A percentile compares a stretch with the other conserved stretches of the same genome.
Evolutionary conservation across 768 basidiomycete species (phyloP).

Genomic region (Trametes maxima): DNA sequence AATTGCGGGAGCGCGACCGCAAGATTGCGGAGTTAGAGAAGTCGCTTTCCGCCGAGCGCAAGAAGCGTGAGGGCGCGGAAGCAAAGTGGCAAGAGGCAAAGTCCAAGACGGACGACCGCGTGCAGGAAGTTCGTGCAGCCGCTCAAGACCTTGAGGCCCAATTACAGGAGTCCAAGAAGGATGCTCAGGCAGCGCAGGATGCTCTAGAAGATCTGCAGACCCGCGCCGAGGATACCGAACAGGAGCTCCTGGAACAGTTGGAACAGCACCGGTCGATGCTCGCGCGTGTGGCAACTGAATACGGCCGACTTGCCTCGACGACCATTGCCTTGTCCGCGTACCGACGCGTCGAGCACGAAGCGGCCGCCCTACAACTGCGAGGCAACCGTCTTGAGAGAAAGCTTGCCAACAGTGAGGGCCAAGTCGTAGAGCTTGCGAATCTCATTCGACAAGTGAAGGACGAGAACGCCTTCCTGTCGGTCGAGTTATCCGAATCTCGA

Average conservation of each 20-base stretch:
- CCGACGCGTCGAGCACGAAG: conserved; percentile 28
- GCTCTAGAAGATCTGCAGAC: conserved; percentile 37
- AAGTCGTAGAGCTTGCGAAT: conserved; percentile 64
- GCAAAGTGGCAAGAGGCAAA: conserved; percentile 44
- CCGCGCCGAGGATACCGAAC: conserved; percentile 43
- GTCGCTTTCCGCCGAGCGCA: conserved; percentile 49
- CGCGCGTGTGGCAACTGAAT: conserved; percentile 50
- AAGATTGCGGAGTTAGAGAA: conserved; percentile 61
- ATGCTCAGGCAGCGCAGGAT: conserved; percentile 38
- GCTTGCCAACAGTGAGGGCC: conserved; percentile 65
- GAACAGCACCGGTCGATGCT: conserved; percentile 52
- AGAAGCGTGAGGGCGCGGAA: conserved; percentile 51
- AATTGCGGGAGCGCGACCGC: conserved; percentile 54
- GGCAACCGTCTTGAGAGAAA: conserved; percentile 64
- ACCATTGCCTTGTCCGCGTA: conserved; percentile 28
- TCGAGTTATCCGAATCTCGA: conserved; percentile 27
- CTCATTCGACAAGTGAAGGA: conserved; percentile 62
- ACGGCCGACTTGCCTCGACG: conserved; percentile 36
- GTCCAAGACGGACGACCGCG: conserved; percentile 46
- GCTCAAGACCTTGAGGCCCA: conserved; percentile 39
- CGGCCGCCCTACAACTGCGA: conserved; percentile 46
- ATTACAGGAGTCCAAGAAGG: conserved; percentile 40
- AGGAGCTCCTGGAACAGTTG: conserved; percentile 50
- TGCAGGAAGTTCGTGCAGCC: conserved; percentile 37
- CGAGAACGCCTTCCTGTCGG: conserved; percentile 47